phyloP scores from a whole-genome alignment of 2,329 filamentous ascomycete species.

The Pseudogymnoascus destructans region DNA sequence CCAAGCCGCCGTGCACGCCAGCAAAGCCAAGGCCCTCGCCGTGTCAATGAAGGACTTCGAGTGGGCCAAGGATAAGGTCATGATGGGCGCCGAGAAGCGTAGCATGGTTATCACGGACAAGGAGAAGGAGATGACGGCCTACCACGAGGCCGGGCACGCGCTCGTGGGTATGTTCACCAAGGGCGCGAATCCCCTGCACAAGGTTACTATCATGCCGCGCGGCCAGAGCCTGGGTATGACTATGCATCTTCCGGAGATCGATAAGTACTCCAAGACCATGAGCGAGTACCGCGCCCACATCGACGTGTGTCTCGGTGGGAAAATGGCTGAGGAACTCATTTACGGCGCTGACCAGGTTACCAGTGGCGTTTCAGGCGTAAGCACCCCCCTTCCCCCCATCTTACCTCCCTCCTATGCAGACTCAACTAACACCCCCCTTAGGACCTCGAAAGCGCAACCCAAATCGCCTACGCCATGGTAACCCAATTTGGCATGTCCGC shows the following conservation, averaged over 20 bases:
- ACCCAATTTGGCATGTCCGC: constrained; percentile 82
- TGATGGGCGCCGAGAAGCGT: constrained; percentile 88
- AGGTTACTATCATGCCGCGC: constrained; percentile 91
- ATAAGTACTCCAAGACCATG: constrained; percentile 81
- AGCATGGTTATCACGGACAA: constrained; percentile 83
- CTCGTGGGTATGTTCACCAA: constrained; percentile 73
- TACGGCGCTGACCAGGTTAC: constrained; percentile 88
- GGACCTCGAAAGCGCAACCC: constrained; percentile 76
- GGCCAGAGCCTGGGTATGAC: constrained; percentile 80
- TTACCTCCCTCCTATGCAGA: neutral
- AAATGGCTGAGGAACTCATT: constrained; percentile 80
- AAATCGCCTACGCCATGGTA: constrained; percentile 75
- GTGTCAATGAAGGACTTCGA: constrained; percentile 76
- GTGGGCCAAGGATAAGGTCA: constrained; percentile 96
- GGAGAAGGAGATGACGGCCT: constrained; percentile 92
- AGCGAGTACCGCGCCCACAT: constrained; percentile 70
- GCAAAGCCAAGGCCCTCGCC: constrained; percentile 63
- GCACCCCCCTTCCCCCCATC: constrained; percentile 23
- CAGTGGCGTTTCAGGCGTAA: constrained; percentile 67
- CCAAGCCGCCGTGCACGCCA: constrained; percentile 89
- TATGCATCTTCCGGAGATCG: constrained; percentile 76
- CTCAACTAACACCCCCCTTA: constrained; percentile 25
- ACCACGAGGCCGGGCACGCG: constrained; percentile 91
- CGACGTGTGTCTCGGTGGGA: constrained; percentile 71
- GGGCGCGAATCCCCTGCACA: constrained; percentile 71